Evolutionary conservation across 345 rosid genomes (phyloP).

Genomic region (Turritis glabra): DNA sequence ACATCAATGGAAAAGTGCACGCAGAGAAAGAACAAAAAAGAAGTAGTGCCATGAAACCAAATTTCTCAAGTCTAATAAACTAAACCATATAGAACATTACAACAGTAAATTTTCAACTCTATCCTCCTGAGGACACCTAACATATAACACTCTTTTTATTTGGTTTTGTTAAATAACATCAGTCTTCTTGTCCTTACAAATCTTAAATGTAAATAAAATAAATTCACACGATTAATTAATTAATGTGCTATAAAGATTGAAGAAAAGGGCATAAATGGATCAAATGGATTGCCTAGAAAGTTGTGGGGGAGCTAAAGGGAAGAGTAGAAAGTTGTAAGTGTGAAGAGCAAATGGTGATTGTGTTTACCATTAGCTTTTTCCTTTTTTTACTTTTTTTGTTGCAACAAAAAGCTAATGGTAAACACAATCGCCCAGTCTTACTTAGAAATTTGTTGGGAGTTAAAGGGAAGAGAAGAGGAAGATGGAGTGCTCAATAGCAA

Average conservation of each 20-base stretch:
- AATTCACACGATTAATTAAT: slow-evolving; percentile 7
- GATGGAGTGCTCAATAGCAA: slow-evolving; percentile 51
- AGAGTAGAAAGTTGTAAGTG: slow-evolving; percentile 13
- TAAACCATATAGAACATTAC: background rate
- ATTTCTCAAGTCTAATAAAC: background rate
- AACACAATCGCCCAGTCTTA: no score
- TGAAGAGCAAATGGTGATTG: slow-evolving; percentile 71
- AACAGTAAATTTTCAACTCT: background rate
- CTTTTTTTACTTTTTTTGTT: slow-evolving; percentile 15
- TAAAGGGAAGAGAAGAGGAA: slow-evolving; percentile 27
- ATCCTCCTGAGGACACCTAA: no score
- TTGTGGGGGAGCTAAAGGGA: background rate
- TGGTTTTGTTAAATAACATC: slow-evolving; percentile 10
- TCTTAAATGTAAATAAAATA: slow-evolving; percentile 6
- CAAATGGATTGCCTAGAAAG: slow-evolving; percentile 11
- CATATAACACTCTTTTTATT: background rate
- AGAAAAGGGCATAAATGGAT: background rate
- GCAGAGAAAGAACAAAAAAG: background rate
- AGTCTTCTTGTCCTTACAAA: slow-evolving; percentile 3
- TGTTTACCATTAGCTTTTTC: slow-evolving; percentile 55
- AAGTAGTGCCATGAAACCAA: background rate
- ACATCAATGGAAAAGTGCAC: background rate
- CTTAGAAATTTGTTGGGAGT: slow-evolving; percentile 25
- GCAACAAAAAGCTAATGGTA: no score
- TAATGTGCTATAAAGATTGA: slow-evolving; percentile 12